Base-by-base conservation (phyloP, 805 yeast species). In the Priceomyces melissophilus region DNA sequence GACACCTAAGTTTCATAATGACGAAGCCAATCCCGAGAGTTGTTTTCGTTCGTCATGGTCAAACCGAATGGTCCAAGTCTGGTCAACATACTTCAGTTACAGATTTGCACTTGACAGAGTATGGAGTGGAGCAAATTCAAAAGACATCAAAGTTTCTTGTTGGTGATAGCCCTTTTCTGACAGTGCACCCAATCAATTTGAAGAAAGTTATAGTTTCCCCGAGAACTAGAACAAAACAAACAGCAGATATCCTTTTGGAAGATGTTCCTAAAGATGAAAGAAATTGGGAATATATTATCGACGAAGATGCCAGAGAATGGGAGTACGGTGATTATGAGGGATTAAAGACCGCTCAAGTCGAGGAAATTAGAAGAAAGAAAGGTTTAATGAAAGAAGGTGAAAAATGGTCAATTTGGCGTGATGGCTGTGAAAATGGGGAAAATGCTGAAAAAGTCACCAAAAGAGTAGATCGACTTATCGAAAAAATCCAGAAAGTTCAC, bases 291-390 rank as follows among this genome's bases (percentile, higher is more conserved):
- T 66, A 73, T 7, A 53, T 74, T 33, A 72, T 73, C 13, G 56
- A 51, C 14, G 83, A 81, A 47, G 89, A 87, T 53, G 63, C 89
- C 37, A 76, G 93, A 52, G 98, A 91, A 65, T 91, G 97, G 97
- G 95, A 87, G 50, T 91, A 91, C 55, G 98, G 98, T 50, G 93
- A 87, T 56, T 91, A 91, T 61, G 98, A 91, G 69, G 98, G 98
- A 4, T 61, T 81, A 49, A 58, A 74, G 42, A 84, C 96, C 2
- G 59, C 66, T 5, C 79, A 90, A 53, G 88, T 90, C 59, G 65
- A 73, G 33, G 76, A 69, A 10, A 61, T 79, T 49, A 78, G 96
- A 58, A 64, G 65, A 20, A 52, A 64, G 23, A 71, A 82, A 40
- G 95, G 93, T 0, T 62, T 85, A 30, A 65, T 61, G 34, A 36